These are phyloP conservation scores for Plasmodium vivax DNA, from an alignment of 169 alveolate genomes.

Conservation along the genomic window DNA sequence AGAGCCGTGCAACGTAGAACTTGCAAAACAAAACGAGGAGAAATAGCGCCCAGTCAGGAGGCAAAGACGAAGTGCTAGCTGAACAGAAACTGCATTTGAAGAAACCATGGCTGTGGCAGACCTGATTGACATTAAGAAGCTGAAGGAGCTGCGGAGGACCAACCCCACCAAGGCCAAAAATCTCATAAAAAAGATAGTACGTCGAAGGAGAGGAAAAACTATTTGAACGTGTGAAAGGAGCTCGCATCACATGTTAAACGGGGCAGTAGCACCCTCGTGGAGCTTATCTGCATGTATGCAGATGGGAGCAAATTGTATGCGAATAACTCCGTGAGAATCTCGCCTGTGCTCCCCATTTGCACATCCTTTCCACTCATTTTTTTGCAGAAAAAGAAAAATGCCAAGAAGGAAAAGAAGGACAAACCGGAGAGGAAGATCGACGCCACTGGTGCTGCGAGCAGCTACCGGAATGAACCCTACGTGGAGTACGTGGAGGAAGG, in stretches of 20 bases:
- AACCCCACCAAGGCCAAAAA: conserved; percentile 80
- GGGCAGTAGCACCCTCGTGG: not conserved
- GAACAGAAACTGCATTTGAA: not conserved
- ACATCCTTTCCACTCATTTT: not conserved
- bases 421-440: conserved; percentile 9
- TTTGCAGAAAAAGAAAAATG: conserved; percentile 62
- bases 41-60: not conserved
- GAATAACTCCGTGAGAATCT: not conserved
- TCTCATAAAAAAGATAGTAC: conserved; percentile 75
- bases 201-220: conserved; percentile 1
- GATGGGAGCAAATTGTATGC: not conserved
- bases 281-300: not conserved
- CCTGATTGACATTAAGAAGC: conserved; percentile 16
- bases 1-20: not conserved
- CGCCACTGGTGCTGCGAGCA: not conserved
- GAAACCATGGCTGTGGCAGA: conserved; percentile 44
- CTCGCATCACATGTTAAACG: conserved; percentile 8
- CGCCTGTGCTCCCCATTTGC: not conserved
- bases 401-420: conserved; percentile 43
- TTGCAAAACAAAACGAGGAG: not conserved
- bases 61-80: not conserved
- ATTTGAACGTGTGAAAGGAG: not conserved
- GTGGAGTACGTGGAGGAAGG: conserved; percentile 73
- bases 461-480: not conserved
- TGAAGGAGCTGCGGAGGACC: conserved; percentile 79